Evolutionary conservation across 352 stramenopile species (phyloP), one percentile per base, ranked within the genome.

Genomic region (Blastocystis sp.): DNA sequence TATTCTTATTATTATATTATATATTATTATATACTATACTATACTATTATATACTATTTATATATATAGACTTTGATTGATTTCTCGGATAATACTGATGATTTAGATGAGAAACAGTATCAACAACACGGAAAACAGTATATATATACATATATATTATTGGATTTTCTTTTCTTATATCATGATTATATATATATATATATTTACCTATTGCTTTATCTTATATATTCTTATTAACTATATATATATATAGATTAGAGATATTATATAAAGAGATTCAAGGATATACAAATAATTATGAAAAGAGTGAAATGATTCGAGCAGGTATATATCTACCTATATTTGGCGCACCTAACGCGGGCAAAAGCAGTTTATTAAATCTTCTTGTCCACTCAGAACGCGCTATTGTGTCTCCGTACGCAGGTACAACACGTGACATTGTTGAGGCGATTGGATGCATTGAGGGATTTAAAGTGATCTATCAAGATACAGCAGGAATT

Each of bases 311-410:
- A 30, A 32, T 62, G 34, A 32, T 62, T 1, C 21, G 40, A n/a
- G 37, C 48, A 6, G 52, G 52, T 11, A 34, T 62, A 0, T 42
- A 11, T 31, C 77, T 87, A 2, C 78, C 77, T 25, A 83, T 87
- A 25, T 58, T 83, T 6, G 79, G 79, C 0, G 75, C 78, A 3
- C 79, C 79, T 0, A 87, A 87, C 65, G 78, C 77, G 6, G 79
- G 79, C 27, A 87, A 87, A 48, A 83, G 75, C 62, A 84, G 74
- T 57, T 65, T 87, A 18, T 66, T 87, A 9, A 87, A 87, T 58
- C 64, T 81, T 21, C 71, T 87, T 11, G 76, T 78, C 7, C 75
- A 77, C 7, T 74, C 77, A 4, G 76, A 79, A 3, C 77, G 77
- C 2, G 79, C 79, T 13, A 87, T 87, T 40, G 79, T 87, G 0